phyloP scores from a whole-genome alignment of 306 rosid species.

The Adenanthera pavonina region DNA sequence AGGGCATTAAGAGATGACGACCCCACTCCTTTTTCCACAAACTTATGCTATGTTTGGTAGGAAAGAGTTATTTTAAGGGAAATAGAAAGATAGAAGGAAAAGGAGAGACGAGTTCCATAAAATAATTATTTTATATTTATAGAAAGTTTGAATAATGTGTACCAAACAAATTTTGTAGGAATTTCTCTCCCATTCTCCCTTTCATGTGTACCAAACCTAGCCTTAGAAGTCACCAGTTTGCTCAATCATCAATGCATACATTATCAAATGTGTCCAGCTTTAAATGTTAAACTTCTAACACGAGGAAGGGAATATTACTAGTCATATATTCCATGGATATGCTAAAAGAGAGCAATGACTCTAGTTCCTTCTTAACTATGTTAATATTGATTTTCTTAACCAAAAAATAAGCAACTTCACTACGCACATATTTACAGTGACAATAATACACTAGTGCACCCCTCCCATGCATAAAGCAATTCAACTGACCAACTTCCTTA shows the following conservation, averaged over 20 bases:
- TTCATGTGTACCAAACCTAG: too few species aligned
- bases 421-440: neutral
- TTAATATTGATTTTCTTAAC: neutral
- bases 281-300: neutral
- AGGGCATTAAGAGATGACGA: neutral
- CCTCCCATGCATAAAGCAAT: conserved; percentile 8
- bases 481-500: neutral
- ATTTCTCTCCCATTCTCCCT: too few species aligned
- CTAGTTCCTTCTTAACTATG: conserved; percentile 2
- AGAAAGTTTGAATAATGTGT: too few species aligned
- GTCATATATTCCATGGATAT: conserved; percentile 11
- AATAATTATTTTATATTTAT: too few species aligned
- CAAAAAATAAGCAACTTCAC: conserved; percentile 15
- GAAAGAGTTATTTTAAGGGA: too few species aligned
- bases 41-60: too few species aligned
- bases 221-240: neutral
- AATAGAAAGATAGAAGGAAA: too few species aligned
- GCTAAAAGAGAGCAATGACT: conserved; percentile 7
- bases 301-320: neutral
- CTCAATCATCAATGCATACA: neutral
- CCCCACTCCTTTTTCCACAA: neutral
- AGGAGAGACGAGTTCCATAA: too few species aligned
- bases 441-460: conserved; percentile 7
- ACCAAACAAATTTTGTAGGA: too few species aligned
- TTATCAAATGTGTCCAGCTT: neutral